Evolutionary conservation across 768 basidiomycete species (phyloP), one percentile per base, ranked within the genome.

Genomic region (Chlorophyllum brunneum): DNA sequence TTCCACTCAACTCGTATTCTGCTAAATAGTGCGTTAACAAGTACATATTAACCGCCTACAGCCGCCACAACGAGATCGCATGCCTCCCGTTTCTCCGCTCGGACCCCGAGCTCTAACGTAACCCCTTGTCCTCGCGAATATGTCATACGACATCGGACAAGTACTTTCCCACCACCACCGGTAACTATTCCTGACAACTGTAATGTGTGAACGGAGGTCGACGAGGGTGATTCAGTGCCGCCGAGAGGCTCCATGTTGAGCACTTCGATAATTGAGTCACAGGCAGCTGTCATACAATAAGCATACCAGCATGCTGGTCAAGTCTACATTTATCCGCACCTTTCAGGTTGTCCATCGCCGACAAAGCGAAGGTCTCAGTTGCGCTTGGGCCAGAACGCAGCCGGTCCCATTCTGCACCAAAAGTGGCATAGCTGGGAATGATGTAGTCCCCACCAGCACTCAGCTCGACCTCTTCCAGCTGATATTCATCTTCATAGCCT

Each of bases 401-500:
- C 56, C 92, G 82, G 62, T 98, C 97, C 97, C 97, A 99, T 72
- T 99, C 97, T 45, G 88, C 79, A 50, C 83, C 79, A 70, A 98
- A 98, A 20, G 90, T 89, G 9, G 83, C 84, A 62, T 98, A 98
- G 59, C 81, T 94, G n/a, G 97, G 95, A 34, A 95, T 74, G 63
- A 99, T 90, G 67, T 95, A 99, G 73, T 98, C 95, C 2, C 87
- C 86, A 26, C 87, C 89, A 9, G 92, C 95, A 54, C 87, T 85
- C 48, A 99, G 75, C 66, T 98, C 97, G 51, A 97, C 82, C 56
- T 98, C 97, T 67, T 99, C 97, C 37, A 98, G 74, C 67, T 92
- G 91, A 69, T 99, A 99, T 69, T 98, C 95, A 72, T 98, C 97
- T 64, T 94, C 91, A 67, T 98, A 99, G n/a, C 97, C 97, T 48